Evolutionary conservation across 805 yeast species (phyloP), one percentile per base, ranked within the genome.

Genomic region (Scheffersomyces coipomensis): DNA sequence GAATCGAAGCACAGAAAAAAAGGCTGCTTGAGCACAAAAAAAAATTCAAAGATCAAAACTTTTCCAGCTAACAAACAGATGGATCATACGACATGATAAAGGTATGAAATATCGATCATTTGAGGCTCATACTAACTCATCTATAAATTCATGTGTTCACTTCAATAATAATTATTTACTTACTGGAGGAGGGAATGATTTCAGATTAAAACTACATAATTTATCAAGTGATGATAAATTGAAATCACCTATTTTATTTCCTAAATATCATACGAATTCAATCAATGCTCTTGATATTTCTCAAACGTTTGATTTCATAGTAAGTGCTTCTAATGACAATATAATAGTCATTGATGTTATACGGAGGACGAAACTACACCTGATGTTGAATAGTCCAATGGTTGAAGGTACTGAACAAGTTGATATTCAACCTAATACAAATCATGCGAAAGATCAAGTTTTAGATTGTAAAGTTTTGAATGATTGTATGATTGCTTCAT

Each of bases 401-500:
- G 27, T 9, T 5, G 5, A 6, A n/a, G n/a, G n/a, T n/a, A n/a
- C n/a, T n/a, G n/a, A n/a, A n/a, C n/a, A n/a, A n/a, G n/a, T n/a
- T n/a, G n/a, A n/a, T n/a, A n/a, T n/a, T n/a, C n/a, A n/a, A n/a
- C n/a, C n/a, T n/a, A n/a, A n/a, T n/a, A n/a, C n/a, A n/a, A n/a
- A n/a, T n/a, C 9, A 12, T n/a, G 5, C 5, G 13, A n/a, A 10
- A 8, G 29, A 25, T 25, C 11, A 27, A 27, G 30, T 27, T 5
- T 15, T 27, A 15, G 57, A 49, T 29, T 46, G 55, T 26, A 45
- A 48, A 35, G 40, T 56, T 16, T 29, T 60, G 25, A 49, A 47
- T 29, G 43, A 48, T 18, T 38, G 48, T 15, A 26, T 61, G 37
- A 30, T 56, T 15, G 57, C 49, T 0, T 36, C 55, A 15, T 60